Evolutionary conservation across 2,329 filamentous ascomycete genomes (phyloP).

Genomic region (Paraconiothyrium brasiliense): DNA sequence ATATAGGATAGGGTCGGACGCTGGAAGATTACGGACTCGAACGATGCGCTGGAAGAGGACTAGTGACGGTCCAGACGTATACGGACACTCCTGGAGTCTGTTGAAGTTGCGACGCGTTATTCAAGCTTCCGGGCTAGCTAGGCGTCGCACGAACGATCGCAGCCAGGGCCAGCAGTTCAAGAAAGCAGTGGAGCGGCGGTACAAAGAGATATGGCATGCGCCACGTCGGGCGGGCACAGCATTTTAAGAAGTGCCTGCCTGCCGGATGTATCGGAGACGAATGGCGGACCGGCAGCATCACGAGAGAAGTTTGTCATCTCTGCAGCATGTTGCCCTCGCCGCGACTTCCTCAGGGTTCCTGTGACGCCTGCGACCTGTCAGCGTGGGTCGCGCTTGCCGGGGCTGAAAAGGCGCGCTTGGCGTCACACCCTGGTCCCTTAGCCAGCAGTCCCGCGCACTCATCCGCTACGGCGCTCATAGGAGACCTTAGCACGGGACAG

Average conservation of each 20-base stretch:
- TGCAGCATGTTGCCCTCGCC: constrained; percentile 28
- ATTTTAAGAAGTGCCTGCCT: constrained; percentile 24
- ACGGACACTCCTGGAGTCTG: not conserved
- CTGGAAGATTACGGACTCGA: constrained; percentile 7
- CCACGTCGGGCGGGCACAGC: constrained; percentile 15
- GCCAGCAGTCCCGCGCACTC: not conserved
- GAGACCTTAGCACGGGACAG: not conserved
- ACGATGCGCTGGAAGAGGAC: constrained; percentile 1
- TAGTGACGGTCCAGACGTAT: not conserved
- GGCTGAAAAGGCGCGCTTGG: not conserved
- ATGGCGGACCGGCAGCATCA: constrained; percentile 26
- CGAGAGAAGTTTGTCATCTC: constrained; percentile 36
- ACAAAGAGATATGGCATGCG: constrained; percentile 15
- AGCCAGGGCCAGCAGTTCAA: constrained; percentile 17
- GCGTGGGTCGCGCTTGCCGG: constrained; percentile 18
- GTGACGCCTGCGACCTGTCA: constrained; percentile 16
- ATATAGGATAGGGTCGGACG: constrained; percentile 35
- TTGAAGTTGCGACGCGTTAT: constrained; percentile 2
- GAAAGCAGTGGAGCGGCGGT: constrained; percentile 2
- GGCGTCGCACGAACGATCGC: constrained; percentile 15
- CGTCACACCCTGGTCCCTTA: not conserved
- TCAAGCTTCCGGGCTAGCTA: constrained; percentile 1
- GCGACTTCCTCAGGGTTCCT: constrained; percentile 23
- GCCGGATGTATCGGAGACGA: constrained; percentile 39
- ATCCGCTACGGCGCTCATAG: not conserved